Evolutionary conservation across 1,284 basidiomycete genomes (phyloP).

Genomic region (Agaricales sp.): DNA sequence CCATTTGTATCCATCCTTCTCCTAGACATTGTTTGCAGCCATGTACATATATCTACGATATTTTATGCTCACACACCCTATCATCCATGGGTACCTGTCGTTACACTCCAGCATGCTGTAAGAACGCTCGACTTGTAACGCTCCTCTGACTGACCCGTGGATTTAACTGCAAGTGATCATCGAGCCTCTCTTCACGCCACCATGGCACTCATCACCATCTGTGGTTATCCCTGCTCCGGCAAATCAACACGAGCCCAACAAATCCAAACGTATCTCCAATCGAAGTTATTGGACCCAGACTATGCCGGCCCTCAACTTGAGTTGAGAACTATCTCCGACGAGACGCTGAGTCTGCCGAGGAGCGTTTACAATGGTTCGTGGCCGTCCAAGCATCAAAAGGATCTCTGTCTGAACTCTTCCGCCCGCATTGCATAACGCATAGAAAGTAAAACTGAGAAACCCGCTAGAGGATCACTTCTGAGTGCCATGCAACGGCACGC

Average conservation of each 20-base stretch:
- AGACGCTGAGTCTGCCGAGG: conserved; percentile 55
- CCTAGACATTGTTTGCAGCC: neutral
- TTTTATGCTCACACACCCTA: no score
- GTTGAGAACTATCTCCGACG: conserved; percentile 74
- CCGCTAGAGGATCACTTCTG: conserved; percentile 82
- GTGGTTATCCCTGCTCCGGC: conserved; percentile 86
- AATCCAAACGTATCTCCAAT: conserved; percentile 52
- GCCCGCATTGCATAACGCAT: conserved; percentile 8
- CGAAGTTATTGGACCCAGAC: conserved; percentile 34
- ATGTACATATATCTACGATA: neutral
- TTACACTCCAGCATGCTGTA: no score
- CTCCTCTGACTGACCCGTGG: no score
- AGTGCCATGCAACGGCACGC: conserved; percentile 76
- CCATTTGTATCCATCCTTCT: neutral
- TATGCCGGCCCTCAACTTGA: conserved; percentile 37
- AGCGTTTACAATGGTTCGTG: conserved; percentile 67
- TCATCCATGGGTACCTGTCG: no score
- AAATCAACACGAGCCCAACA: conserved; percentile 71
- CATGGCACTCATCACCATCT: conserved; percentile 92
- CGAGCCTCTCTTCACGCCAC: no score
- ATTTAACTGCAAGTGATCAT: no score
- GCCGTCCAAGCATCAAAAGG: no score
- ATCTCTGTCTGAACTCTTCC: no score
- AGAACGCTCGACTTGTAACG: no score
- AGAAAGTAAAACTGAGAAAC: conserved; percentile 83